Base-by-base conservation (phyloP, 2,329 filamentous ascomycete species). In the Boeremia lycopersici region DNA sequence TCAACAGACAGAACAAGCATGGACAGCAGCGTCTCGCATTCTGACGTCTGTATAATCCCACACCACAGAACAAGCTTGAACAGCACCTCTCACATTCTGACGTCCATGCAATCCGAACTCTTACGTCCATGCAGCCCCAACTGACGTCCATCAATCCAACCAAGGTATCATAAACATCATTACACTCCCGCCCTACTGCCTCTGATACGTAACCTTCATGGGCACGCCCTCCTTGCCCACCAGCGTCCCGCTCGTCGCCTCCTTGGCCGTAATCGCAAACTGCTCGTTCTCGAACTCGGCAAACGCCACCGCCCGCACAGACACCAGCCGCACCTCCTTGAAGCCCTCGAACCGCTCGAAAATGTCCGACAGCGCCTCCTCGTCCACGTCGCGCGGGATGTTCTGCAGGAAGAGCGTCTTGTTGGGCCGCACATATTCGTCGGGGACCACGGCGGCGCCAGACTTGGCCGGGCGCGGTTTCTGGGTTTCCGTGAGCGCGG, bases 371-470 rank as follows among this genome's bases (percentile, higher is more conserved):
- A 99, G 84, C 23, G 83, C 85, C 61, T 96, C 92, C 68, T 90
- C 86, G 74, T 90, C 89, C 76, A 90, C 91, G 61, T 91, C 89
- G 60, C 93, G 90, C 8, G 95, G 93, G 31, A 99, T 78, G 68
- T 98, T 93, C 79, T 96, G 91, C 57, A 98, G 81, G 78, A 98
- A 96, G 31, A 99, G 84, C 63, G 92, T 96, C 80, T 96, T 97
- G 84, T 98, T 98, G 31, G 95, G 93, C 4, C 93, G 93, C 4
- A 98, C 85, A 76, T 96, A 98, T 78, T 99, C 95, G 83, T 98
- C 95, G n/a, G 93, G 92, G 15, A 98, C 88, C 50, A 92, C 88
- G 10, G 89, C 83, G 1, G 86, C 82, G 30, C 90, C 90, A n/a
- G 84, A 82, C 13, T 87, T 82, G 79, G 84, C 79, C 0, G 89